Conservation (phyloP, 2,329 filamentous ascomycete genomes). For the Metarhizium guizhouense region DNA sequence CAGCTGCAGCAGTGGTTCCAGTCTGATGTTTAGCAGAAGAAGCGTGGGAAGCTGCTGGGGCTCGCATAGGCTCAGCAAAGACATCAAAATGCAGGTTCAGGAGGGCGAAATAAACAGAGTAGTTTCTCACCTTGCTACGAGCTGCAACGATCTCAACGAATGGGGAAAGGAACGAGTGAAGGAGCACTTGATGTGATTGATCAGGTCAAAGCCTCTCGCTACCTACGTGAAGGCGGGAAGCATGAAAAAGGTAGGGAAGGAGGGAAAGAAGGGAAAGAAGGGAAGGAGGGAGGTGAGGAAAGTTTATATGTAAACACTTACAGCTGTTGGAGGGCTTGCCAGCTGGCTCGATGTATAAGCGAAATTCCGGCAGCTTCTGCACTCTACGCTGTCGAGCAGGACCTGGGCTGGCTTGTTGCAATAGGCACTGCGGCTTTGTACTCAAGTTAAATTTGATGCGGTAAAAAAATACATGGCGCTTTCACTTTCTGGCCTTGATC, state of each 20-base stretch:
- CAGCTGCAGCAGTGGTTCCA: not conserved
- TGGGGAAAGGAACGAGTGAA: not conserved
- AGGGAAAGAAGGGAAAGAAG: not conserved
- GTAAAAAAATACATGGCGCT: too few relatives aligned
- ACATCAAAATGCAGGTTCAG: too few relatives aligned
- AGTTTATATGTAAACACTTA: not conserved
- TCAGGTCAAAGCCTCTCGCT: not conserved
- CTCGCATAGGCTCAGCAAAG: not conserved
- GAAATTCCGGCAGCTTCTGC: not conserved
- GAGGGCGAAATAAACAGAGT: too few relatives aligned
- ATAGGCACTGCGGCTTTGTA: not conserved
- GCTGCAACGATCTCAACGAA: not conserved
- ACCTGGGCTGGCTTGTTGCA: not conserved
- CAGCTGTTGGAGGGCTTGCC: not conserved
- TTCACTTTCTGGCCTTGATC: not conserved
- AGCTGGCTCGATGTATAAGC: not conserved
- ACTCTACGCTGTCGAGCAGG: not conserved
- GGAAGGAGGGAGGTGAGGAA: not conserved
- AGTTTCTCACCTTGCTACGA: too few relatives aligned
- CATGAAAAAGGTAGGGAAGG: not conserved
- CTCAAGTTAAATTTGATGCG: too few relatives aligned
- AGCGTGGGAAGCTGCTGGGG: not conserved
- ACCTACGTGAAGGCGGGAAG: not conserved
- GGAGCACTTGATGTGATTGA: not conserved
- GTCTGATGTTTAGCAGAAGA: not conserved